Percentiles rank a stretch among this genome's conserved stretches.
Evolutionary conservation across 768 basidiomycete species (phyloP).

Genomic region (Strobilomyces echinocephalus): DNA sequence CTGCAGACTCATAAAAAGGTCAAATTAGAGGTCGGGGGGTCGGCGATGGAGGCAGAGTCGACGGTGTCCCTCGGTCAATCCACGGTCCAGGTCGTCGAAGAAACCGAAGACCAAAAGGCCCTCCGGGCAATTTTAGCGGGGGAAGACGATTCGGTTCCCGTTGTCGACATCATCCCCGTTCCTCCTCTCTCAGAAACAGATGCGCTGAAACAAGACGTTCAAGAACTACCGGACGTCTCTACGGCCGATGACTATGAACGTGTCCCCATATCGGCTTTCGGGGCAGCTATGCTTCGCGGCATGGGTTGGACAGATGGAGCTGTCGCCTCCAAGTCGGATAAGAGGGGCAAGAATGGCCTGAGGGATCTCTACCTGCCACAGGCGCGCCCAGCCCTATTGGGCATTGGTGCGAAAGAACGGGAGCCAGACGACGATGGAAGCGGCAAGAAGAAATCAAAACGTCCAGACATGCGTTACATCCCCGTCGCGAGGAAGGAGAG

Average conservation of each 20-base stretch:
- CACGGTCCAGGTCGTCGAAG: constrained; percentile 35
- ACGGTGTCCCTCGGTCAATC: constrained; percentile 10
- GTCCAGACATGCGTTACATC: constrained; percentile 71
- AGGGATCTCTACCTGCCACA: constrained; percentile 79
- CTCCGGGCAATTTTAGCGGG: constrained; percentile 72
- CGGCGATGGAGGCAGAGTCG: neutral
- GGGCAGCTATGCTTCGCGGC: constrained; percentile 85
- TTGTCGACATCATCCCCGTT: constrained; percentile 60
- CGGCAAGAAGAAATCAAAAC: constrained; percentile 43
- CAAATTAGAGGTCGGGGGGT: constrained; percentile 31
- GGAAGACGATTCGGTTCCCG: constrained; percentile 33
- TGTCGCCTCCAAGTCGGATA: constrained; percentile 55
- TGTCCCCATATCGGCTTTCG: constrained; percentile 89
- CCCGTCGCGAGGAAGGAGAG: constrained; percentile 75
- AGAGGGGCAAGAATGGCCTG: constrained; percentile 49
- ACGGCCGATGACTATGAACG: constrained; percentile 84
- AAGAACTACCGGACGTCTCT: constrained; percentile 69
- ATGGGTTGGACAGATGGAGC: constrained; percentile 95
- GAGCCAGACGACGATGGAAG: constrained; percentile 68
- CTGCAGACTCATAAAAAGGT: constrained; percentile 46
- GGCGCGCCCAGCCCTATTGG: constrained; percentile 79
- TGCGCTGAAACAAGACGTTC: constrained; percentile 79
- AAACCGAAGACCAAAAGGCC: constrained; percentile 76
- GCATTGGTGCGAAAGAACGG: constrained; percentile 90
- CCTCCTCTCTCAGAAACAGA: constrained; percentile 70